phyloP scores from a whole-genome alignment of 2,329 filamentous ascomycete genomes.

The Apiospora hydei region DNA sequence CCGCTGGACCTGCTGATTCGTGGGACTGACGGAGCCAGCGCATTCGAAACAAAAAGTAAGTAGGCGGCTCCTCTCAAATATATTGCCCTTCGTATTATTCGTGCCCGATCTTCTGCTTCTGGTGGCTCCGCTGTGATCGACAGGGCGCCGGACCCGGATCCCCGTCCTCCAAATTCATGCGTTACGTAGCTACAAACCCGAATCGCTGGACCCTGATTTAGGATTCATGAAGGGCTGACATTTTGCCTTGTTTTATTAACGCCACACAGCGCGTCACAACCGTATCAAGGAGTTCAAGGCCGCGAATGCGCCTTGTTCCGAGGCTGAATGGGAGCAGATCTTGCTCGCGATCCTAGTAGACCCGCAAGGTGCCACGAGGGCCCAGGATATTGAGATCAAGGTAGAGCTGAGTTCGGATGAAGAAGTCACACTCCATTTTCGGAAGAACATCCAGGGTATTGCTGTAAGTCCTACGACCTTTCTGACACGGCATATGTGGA shows the following conservation, averaged over 20 bases:
- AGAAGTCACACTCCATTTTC: slow-evolving; percentile 67
- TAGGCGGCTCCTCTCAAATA: slow-evolving; percentile 6
- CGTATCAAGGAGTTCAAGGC: slow-evolving; percentile 59
- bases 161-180: slow-evolving; percentile 13
- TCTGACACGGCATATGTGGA: background rate
- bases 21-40: slow-evolving; percentile 17
- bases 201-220: slow-evolving; percentile 18
- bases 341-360: slow-evolving; percentile 62
- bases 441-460: slow-evolving; percentile 72
- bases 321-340: slow-evolving; percentile 72
- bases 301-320: slow-evolving; percentile 60
- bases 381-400: slow-evolving; percentile 64
- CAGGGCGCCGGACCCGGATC: slow-evolving; percentile 2
- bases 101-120: background rate
- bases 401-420: slow-evolving; percentile 63
- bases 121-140: slow-evolving; percentile 14
- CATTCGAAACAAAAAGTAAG: slow-evolving; percentile 24
- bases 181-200: slow-evolving; percentile 13
- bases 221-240: background rate
- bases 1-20: slow-evolving; percentile 22
- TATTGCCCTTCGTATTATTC: slow-evolving; percentile 16
- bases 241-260: slow-evolving; percentile 15
- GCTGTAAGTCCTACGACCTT: slow-evolving; percentile 57
- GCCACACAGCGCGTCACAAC: slow-evolving; percentile 61
- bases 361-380: slow-evolving; percentile 38